Conservation (phyloP, 2,329 filamentous ascomycete genomes). For the Botryotinia convoluta region DNA sequence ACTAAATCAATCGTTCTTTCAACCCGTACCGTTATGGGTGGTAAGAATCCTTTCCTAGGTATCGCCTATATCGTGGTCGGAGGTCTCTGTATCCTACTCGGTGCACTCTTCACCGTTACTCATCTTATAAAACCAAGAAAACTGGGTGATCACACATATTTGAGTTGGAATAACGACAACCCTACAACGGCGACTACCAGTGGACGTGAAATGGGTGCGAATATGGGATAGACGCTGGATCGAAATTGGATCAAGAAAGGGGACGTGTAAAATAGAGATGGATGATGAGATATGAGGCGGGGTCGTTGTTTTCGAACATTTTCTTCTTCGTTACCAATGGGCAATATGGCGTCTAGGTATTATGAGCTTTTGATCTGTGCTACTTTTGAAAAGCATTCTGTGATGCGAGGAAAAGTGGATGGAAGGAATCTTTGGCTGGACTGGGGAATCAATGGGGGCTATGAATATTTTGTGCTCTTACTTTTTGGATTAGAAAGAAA, state of each 20-base stretch:
- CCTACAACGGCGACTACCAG: slow-evolving; percentile 52
- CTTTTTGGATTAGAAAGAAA: slow-evolving; percentile 1
- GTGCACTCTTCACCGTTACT: slow-evolving; percentile 81
- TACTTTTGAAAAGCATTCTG: slow-evolving; percentile 8
- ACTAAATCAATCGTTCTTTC: slow-evolving; percentile 89
- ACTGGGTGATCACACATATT: slow-evolving; percentile 95
- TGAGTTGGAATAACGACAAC: slow-evolving; percentile 86
- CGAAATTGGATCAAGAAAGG: neutral
- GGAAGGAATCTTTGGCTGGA: slow-evolving; percentile 1
- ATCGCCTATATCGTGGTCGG: slow-evolving; percentile 95
- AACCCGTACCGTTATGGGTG: slow-evolving; percentile 88
- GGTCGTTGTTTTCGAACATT: slow-evolving; percentile 3
- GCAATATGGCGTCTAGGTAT: slow-evolving; percentile 13
- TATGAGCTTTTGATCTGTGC: slow-evolving; percentile 6
- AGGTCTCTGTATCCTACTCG: slow-evolving; percentile 86
- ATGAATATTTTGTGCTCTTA: neutral
- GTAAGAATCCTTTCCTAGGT: slow-evolving; percentile 91
- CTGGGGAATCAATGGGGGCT: neutral
- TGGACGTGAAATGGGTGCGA: slow-evolving; percentile 50
- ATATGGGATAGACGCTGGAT: slow-evolving; percentile 3
- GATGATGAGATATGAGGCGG: slow-evolving; percentile 7
- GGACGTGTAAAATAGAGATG: slow-evolving; percentile 9
- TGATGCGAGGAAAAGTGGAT: slow-evolving; percentile 2
- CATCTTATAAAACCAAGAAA: slow-evolving; percentile 94
- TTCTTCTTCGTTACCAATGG: neutral